Evolutionary conservation across 768 basidiomycete species (phyloP).

Genomic region (Clathrus columnatus): DNA sequence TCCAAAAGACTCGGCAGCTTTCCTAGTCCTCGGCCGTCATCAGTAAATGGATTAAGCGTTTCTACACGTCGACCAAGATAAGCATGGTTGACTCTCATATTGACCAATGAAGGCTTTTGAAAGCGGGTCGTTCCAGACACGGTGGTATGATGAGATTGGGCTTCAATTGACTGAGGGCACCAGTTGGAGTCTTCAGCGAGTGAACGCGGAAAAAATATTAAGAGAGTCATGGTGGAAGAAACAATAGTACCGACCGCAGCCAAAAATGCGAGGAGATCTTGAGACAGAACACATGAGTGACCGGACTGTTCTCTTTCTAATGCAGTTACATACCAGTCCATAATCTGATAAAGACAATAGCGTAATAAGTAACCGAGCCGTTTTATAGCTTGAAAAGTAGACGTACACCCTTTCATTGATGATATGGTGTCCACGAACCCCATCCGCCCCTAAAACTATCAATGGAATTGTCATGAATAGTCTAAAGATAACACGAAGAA

Average conservation of each 20-base stretch:
- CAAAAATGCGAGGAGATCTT: constrained; percentile 64
- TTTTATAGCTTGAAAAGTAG: background rate
- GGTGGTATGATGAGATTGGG: background rate
- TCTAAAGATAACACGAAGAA: constrained; percentile 64
- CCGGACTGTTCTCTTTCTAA: background rate
- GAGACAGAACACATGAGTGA: constrained; percentile 1
- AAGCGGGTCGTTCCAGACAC: background rate
- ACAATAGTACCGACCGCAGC: constrained; percentile 69
- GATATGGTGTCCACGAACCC: constrained; percentile 38
- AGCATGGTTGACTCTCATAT: background rate
- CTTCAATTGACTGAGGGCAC: constrained; percentile 2
- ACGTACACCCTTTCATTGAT: constrained; percentile 53
- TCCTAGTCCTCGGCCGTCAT: background rate
- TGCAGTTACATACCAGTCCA: constrained; percentile 39
- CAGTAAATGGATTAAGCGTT: background rate
- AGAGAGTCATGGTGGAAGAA: constrained; percentile 71
- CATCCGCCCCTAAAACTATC: constrained; percentile 59
- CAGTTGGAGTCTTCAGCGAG: constrained; percentile 5
- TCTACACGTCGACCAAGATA: background rate
- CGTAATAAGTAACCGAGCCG: background rate
- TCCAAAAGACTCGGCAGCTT: background rate
- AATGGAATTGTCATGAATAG: constrained; percentile 67
- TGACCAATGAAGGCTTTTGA: background rate
- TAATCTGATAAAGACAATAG: constrained; percentile 34
- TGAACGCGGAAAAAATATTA: constrained; percentile 64